These are phyloP conservation scores for Colletotrichum spinosum DNA, from an alignment of 2,329 filamentous ascomycete species.

Conservation along the genomic window DNA sequence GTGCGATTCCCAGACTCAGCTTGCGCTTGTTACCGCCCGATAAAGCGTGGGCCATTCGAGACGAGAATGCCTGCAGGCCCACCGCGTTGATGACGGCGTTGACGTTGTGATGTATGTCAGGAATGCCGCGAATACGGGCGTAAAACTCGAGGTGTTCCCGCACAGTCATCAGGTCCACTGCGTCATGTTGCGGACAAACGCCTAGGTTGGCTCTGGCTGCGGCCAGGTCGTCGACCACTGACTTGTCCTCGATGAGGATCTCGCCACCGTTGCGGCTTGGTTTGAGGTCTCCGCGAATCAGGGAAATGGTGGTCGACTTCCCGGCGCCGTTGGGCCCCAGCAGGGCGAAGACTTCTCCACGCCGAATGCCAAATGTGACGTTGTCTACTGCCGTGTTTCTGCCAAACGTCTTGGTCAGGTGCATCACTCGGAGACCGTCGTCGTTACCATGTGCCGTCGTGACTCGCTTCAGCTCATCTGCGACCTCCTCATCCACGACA, in stretches of 20 bases:
- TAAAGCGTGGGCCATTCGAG: slow-evolving; percentile 81
- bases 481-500: slow-evolving; percentile 69
- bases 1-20: slow-evolving; percentile 85
- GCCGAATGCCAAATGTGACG: slow-evolving; percentile 83
- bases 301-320: slow-evolving; percentile 88
- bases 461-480: slow-evolving; percentile 73
- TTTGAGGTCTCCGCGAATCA: slow-evolving; percentile 89
- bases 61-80: slow-evolving; percentile 76
- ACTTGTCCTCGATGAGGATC: slow-evolving; percentile 82
- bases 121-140: slow-evolving; percentile 83
- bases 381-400: slow-evolving; percentile 86
- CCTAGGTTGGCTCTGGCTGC: slow-evolving; percentile 82
- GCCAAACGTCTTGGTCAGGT: slow-evolving; percentile 84
- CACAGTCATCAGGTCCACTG: slow-evolving; percentile 92
- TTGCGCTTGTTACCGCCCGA: slow-evolving; percentile 97
- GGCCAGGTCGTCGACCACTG: slow-evolving; percentile 78
- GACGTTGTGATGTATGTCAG: slow-evolving; percentile 82
- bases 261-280: slow-evolving; percentile 79
- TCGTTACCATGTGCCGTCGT: slow-evolving; percentile 58
- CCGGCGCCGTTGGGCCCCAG: slow-evolving; percentile 93
- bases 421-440: slow-evolving; percentile 81
- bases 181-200: slow-evolving; percentile 91
- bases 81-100: slow-evolving; percentile 82
- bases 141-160: slow-evolving; percentile 90
- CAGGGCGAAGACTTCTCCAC: slow-evolving; percentile 87